Percentiles rank a stretch among this genome's conserved stretches.
Conservation (phyloP, 306 rosid genomes). For the Gastrolobium bilobum region DNA sequence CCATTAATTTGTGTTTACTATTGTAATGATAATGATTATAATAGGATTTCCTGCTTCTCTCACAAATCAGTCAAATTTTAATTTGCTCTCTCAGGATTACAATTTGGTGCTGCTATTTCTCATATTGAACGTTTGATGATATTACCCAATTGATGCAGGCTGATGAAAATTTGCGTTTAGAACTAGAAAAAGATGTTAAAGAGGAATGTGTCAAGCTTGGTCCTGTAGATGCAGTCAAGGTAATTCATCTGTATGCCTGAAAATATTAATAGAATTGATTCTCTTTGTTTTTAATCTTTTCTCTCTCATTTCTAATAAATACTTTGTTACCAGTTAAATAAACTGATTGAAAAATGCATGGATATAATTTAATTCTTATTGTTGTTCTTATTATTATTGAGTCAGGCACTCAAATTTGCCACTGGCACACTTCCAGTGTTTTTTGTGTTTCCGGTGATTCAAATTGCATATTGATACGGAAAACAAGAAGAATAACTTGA, state of each 20-base stretch:
- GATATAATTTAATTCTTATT: background rate
- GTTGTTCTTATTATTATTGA: background rate
- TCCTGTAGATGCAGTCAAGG: constrained; percentile 86
- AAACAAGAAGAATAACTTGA: too few species aligned
- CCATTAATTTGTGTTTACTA: background rate
- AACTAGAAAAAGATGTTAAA: constrained; percentile 86
- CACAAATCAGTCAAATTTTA: constrained; percentile 7
- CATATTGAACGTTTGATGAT: constrained; percentile 40
- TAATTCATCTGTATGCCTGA: constrained; percentile 45
- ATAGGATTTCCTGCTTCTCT: constrained; percentile 34
- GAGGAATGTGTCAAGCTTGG: constrained; percentile 93
- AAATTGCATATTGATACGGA: too few species aligned
- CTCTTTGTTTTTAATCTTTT: background rate
- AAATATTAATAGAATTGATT: constrained; percentile 14
- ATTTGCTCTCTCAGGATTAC: constrained; percentile 17
- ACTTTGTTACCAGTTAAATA: background rate
- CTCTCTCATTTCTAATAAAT: constrained; percentile 5
- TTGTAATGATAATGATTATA: constrained; percentile 15
- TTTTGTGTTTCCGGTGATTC: too few species aligned
- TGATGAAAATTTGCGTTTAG: constrained; percentile 76
- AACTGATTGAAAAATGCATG: background rate
- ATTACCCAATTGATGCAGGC: constrained; percentile 61
- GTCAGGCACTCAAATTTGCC: too few species aligned
- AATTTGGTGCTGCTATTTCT: constrained; percentile 41
- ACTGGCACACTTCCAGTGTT: too few species aligned